phyloP scores from a whole-genome alignment of 345 rosid species.

The Sonneratia alba region DNA sequence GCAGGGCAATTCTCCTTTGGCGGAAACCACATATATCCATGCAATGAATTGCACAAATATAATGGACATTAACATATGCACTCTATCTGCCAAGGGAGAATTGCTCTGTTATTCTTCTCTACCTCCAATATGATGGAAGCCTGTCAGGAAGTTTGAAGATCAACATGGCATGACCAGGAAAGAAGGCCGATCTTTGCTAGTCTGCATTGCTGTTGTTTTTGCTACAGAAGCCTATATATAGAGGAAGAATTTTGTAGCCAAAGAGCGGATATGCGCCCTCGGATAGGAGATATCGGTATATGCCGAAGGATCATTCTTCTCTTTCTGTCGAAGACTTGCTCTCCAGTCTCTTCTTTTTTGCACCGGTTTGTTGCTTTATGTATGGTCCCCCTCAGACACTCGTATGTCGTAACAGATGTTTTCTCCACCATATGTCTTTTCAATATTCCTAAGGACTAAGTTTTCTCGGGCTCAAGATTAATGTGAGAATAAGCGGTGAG shows the following conservation, averaged over 20 bases:
- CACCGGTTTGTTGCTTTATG: neutral
- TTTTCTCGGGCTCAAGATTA: neutral
- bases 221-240: neutral
- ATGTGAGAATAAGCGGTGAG: too few relatives aligned
- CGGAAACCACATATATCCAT: neutral
- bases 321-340: neutral
- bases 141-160: neutral
- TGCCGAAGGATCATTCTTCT: slow-evolving; percentile 4
- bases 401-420: neutral
- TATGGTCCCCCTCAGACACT: neutral
- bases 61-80: neutral
- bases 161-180: neutral
- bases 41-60: neutral
- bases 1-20: slow-evolving; percentile 14
- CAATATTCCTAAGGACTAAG: neutral
- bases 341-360: neutral
- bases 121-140: neutral
- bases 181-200: neutral
- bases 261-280: neutral
- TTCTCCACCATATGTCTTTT: neutral
- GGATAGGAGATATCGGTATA: neutral
- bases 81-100: slow-evolving; percentile 11
- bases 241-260: neutral
- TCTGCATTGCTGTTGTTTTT: neutral
- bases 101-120: slow-evolving; percentile 11